phyloP scores from a whole-genome alignment of 78 protist genomes.

The Dictyostelium purpureum region DNA sequence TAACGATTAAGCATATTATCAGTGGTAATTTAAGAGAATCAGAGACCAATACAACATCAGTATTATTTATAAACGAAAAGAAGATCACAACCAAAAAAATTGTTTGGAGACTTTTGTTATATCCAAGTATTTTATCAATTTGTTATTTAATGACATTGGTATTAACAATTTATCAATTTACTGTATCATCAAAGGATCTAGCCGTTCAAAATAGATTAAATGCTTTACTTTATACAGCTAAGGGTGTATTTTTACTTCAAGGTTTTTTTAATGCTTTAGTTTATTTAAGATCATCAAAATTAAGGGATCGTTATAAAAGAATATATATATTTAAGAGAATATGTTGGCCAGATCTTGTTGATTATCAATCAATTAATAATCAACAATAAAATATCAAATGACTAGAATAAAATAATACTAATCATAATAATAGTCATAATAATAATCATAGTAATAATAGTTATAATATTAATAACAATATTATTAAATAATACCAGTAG shows the following conservation, averaged over 20 bases:
- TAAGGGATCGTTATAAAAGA: constrained; percentile 38
- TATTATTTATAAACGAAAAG: constrained; percentile 55
- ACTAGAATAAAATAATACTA: too few relatives aligned
- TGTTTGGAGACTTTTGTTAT: constrained; percentile 49
- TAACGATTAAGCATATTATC: constrained; percentile 19
- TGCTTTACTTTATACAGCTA: neutral
- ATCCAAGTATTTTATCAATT: constrained; percentile 33
- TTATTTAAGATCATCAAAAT: constrained; percentile 22
- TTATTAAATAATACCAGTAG: too few relatives aligned
- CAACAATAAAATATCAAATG: too few relatives aligned
- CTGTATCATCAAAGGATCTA: neutral
- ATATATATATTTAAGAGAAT: neutral
- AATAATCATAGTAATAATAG: too few relatives aligned
- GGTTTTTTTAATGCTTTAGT: constrained; percentile 51
- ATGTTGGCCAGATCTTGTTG: constrained; percentile 28
- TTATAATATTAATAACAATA: too few relatives aligned
- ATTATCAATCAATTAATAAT: constrained; percentile 13
- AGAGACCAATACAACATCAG: constrained; percentile 6
- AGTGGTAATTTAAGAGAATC: constrained; percentile 31
- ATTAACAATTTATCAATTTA: constrained; percentile 19
- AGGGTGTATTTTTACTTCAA: constrained; percentile 22
- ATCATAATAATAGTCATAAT: too few relatives aligned
- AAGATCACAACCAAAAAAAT: constrained; percentile 33
- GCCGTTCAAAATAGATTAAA: too few relatives aligned
- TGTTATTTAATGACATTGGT: constrained; percentile 34